Evolutionary conservation across 106 monocot species (phyloP), one percentile per base, ranked within the genome.

Genomic region (Ottelia alismoides): DNA sequence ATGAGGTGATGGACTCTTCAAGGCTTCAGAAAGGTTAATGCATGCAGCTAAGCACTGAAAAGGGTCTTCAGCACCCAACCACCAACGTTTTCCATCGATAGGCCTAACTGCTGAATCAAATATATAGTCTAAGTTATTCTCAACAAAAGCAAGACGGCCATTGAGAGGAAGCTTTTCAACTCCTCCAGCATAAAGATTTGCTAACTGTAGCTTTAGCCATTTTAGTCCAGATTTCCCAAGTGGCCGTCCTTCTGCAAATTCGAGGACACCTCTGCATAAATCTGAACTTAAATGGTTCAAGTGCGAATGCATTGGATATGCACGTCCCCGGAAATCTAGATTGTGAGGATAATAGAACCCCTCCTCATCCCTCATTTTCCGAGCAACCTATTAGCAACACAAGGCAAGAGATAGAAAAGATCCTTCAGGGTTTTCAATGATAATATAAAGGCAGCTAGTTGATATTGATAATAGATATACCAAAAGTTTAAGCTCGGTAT

Each of bases 291-390:
- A 79, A 74, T 92, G 92, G 53, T 72, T 86, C 20, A 92, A 58
- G 52, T 87, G 86, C 57, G 92, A 73, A 55, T 92, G 92, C 92
- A 92, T 87, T 20, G 92, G 92, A 43, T 92, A 92, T 3, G 79
- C 92, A 52, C 86, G 81, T 3, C 92, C 92, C 20, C 92, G 73
- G 54, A 92, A 92, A 58, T 92, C 92, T 17, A 92, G 63, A 51
- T 92, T 92, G 66, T 92, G 92, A 47, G 92, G 92, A 63, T 86
- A 92, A 54, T 79, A 81, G 65, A 92, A 92, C 46, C 81, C 82
- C 31, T 78, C 78, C 45, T 86, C 92, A 68, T 79, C 73, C 53
- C 55, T 70, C 85, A 92, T 76, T 60, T 72, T 92, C 43, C 60
- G 75, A 20, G 86, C 86, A 46, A 92, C 92, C 86, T 92, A 61